Conservation (phyloP, 2,329 filamentous ascomycete genomes). For the Dothideomycetes sp. region DNA sequence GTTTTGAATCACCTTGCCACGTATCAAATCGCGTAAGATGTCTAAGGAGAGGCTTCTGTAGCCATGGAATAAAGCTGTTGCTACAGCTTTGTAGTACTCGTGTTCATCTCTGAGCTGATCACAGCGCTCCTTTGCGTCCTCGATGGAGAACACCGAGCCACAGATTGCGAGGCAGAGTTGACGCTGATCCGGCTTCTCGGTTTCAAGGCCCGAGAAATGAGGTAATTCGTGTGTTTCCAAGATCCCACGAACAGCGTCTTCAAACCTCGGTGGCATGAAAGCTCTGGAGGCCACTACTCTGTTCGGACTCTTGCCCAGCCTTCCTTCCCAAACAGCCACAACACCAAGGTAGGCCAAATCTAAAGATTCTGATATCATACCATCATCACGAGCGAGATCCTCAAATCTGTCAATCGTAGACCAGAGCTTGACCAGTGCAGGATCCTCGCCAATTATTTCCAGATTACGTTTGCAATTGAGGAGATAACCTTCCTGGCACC, state of each 20-base stretch:
- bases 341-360: constrained; percentile 71
- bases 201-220: constrained; percentile 51
- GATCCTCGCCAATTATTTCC: constrained; percentile 57
- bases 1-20: constrained; percentile 53
- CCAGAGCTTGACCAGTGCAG: constrained; percentile 71
- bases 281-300: constrained; percentile 13
- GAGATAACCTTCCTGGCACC: constrained; percentile 46
- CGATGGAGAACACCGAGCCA: constrained; percentile 53
- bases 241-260: constrained; percentile 46
- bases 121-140: constrained; percentile 38
- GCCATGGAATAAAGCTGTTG: constrained; percentile 64
- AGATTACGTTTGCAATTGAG: constrained; percentile 55
- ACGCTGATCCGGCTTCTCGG: constrained; percentile 57
- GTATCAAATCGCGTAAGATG: constrained; percentile 57
- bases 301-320: constrained; percentile 39
- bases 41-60: constrained; percentile 57
- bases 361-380: constrained; percentile 57
- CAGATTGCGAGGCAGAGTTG: constrained; percentile 67
- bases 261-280: constrained; percentile 14
- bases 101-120: constrained; percentile 40
- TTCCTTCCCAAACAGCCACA: constrained; percentile 57
- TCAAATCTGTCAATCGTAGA: constrained; percentile 60
- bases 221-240: constrained; percentile 53
- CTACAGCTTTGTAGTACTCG: constrained; percentile 64
- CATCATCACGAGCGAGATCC: constrained; percentile 51